These are phyloP conservation scores for Hyaloscypha bicolor DNA, from an alignment of 495 filamentous ascomycete genomes.

Conservation along the genomic window DNA sequence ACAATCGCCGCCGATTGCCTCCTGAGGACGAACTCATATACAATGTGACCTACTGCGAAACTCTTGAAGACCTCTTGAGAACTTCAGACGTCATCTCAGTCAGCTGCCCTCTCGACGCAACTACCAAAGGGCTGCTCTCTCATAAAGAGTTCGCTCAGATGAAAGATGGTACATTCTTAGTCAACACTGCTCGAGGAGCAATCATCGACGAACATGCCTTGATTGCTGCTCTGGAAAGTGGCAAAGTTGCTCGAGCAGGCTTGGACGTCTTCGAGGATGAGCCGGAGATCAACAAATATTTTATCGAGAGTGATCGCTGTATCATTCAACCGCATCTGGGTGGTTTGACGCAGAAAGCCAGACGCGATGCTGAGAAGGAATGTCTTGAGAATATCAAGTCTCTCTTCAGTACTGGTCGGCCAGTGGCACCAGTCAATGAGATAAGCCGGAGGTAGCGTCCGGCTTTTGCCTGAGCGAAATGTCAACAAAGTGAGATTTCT, in stretches of 20 bases:
- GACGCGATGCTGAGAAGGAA: constrained; percentile 38
- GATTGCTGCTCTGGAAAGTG: constrained; percentile 65
- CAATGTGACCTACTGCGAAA: constrained; percentile 62
- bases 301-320: constrained; percentile 66
- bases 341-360: constrained; percentile 43
- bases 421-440: constrained; percentile 37
- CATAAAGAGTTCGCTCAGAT: constrained; percentile 64
- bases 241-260: constrained; percentile 65
- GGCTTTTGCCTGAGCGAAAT: no score
- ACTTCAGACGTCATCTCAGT: constrained; percentile 73
- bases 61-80: constrained; percentile 64
- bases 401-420: constrained; percentile 38
- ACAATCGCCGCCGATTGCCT: constrained; percentile 38
- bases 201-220: constrained; percentile 74
- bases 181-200: constrained; percentile 84
- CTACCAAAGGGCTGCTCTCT: constrained; percentile 68
- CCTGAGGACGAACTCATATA: constrained; percentile 45
- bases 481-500: no score
- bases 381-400: constrained; percentile 46
- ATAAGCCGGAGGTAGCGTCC: not conserved
- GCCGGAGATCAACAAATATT: constrained; percentile 66
- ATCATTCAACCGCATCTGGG: constrained; percentile 80
- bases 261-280: constrained; percentile 79
- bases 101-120: constrained; percentile 64
- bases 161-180: constrained; percentile 73